These are phyloP conservation scores for Mycena galopus DNA, from an alignment of 768 basidiomycete genomes.

Conservation along the genomic window DNA sequence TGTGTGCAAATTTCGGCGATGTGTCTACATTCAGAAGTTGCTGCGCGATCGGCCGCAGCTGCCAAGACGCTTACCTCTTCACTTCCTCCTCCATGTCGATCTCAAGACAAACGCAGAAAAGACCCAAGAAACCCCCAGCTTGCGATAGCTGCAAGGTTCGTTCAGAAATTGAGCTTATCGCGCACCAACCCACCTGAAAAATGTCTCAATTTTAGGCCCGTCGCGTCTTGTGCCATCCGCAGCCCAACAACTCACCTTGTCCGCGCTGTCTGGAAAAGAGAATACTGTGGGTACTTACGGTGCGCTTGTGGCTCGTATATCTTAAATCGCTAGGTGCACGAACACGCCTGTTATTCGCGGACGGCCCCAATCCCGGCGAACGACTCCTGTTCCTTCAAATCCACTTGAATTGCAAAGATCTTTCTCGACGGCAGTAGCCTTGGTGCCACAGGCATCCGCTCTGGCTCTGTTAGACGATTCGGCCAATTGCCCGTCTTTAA, in stretches of 20 bases:
- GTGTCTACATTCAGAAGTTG: too few species aligned
- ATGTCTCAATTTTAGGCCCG: background rate
- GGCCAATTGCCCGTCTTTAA: background rate
- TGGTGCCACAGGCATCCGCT: background rate
- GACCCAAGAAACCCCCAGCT: too few species aligned
- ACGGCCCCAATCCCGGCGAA: background rate
- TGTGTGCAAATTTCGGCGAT: too few species aligned
- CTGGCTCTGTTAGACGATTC: background rate
- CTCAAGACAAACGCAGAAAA: too few species aligned
- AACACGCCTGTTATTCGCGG: slow-evolving; percentile 13
- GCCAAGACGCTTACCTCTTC: too few species aligned
- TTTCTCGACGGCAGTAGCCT: background rate
- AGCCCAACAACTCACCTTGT: slow-evolving; percentile 4
- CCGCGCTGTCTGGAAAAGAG: slow-evolving; percentile 17
- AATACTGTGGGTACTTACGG: background rate
- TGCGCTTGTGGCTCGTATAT: too few species aligned
- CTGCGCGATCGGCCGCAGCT: too few species aligned
- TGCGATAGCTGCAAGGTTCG: too few species aligned
- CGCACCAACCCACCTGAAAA: background rate
- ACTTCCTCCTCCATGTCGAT: too few species aligned
- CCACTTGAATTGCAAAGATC: background rate
- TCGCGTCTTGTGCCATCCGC: slow-evolving; percentile 14
- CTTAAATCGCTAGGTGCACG: background rate
- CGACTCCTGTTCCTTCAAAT: background rate
- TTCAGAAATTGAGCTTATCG: background rate